Evolutionary conservation across 768 basidiomycete species (phyloP).

Genomic region (Guyanaporus albipodus): DNA sequence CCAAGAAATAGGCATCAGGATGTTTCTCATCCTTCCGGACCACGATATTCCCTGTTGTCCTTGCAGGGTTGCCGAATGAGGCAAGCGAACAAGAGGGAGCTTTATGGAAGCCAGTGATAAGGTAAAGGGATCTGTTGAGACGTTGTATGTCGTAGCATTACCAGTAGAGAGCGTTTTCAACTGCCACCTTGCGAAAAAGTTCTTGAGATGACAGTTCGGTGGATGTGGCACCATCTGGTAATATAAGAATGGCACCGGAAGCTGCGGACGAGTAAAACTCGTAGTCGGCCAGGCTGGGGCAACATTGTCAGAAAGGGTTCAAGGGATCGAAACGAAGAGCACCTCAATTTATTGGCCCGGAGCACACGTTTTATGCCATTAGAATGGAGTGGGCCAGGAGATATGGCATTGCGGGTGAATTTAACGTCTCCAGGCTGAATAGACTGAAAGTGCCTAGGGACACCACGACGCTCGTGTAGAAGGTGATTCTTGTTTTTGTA

Average conservation of each 20-base stretch:
- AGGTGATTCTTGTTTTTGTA: background rate
- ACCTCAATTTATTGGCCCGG: too few relatives aligned
- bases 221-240: conserved; percentile 27
- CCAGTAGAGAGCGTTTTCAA: conserved; percentile 19
- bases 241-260: conserved; percentile 27
- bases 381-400: too few relatives aligned
- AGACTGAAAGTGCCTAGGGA: background rate
- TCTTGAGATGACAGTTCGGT: conserved; percentile 9
- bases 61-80: background rate
- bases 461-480: background rate
- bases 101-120: background rate
- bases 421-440: background rate
- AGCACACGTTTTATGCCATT: too few relatives aligned
- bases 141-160: conserved; percentile 3
- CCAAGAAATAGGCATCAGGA: background rate
- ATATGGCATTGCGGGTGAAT: background rate
- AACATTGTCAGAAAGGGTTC: too few relatives aligned
- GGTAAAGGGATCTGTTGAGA: background rate
- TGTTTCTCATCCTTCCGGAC: background rate
- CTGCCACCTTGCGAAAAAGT: conserved; percentile 12
- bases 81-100: background rate
- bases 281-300: background rate
- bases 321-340: too few relatives aligned
- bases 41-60: background rate
- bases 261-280: background rate